A percentile compares a stretch with the other conserved stretches of the same genome.
phyloP scores from a whole-genome alignment of 148 eudicot species.

The Suaeda aralocaspica region DNA sequence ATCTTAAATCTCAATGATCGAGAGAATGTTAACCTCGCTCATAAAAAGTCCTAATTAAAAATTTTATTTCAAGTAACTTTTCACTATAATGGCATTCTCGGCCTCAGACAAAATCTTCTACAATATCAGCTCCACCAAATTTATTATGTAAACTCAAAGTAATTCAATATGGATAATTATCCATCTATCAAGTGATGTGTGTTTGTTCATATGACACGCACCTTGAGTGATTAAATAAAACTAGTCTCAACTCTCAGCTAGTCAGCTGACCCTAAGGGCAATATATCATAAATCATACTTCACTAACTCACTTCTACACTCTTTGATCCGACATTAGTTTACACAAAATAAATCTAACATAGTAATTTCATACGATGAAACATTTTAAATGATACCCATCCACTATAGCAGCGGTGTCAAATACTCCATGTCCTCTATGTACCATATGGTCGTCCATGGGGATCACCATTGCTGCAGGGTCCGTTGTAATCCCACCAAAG shows the following conservation, averaged over 20 bases:
- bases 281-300: too few relatives aligned
- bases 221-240: neutral
- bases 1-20: neutral
- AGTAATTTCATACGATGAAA: neutral
- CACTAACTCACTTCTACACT: too few relatives aligned
- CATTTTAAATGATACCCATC: constrained; percentile 47
- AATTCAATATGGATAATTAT: too few relatives aligned
- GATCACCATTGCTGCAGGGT: constrained; percentile 78
- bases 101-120: neutral
- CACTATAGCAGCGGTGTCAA: constrained; percentile 66
- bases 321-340: neutral
- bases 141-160: too few relatives aligned
- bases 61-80: neutral
- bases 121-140: neutral
- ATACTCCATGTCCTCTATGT: constrained; percentile 94
- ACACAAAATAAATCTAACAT: neutral
- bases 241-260: too few relatives aligned
- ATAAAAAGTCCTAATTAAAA: too few relatives aligned
- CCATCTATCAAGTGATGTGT: neutral
- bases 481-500: constrained; percentile 74
- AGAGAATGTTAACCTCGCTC: neutral
- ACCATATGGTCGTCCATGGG: constrained; percentile 97
- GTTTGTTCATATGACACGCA: neutral
- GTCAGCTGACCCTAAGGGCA: neutral
- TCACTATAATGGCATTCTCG: neutral